These are phyloP conservation scores for Fraxinus cuspidata DNA, from an alignment of 257 asterid species.

Conservation along the genomic window DNA sequence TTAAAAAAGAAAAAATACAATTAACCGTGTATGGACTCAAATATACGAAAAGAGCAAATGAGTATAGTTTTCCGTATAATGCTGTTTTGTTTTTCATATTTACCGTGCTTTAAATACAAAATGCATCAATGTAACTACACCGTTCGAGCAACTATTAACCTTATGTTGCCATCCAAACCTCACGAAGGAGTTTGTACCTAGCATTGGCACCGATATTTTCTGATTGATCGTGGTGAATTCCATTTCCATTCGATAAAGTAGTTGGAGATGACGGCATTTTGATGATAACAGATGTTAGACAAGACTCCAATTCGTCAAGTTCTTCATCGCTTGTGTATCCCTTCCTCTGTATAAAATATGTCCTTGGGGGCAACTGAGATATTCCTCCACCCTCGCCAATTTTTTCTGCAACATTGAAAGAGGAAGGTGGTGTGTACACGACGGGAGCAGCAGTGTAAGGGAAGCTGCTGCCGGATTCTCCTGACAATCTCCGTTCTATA, in stretches of 20 bases:
- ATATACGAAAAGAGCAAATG: slow-evolving; percentile 15
- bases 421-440: slow-evolving; percentile 61
- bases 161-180: slow-evolving; percentile 70
- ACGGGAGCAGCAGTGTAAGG: slow-evolving; percentile 77
- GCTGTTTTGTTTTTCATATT: slow-evolving; percentile 22
- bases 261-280: slow-evolving; percentile 46
- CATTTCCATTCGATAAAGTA: slow-evolving; percentile 26
- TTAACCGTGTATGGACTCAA: neutral
- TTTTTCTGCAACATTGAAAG: slow-evolving; percentile 57
- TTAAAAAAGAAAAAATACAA: neutral
- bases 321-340: slow-evolving; percentile 95
- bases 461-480: slow-evolving; percentile 52
- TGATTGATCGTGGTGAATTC: slow-evolving; percentile 25
- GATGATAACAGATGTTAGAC: slow-evolving; percentile 50
- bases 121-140: slow-evolving; percentile 16
- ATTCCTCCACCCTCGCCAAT: slow-evolving; percentile 53
- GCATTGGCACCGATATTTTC: slow-evolving; percentile 41
- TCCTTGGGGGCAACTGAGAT: slow-evolving; percentile 48
- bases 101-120: neutral
- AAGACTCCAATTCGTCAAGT: slow-evolving; percentile 74
- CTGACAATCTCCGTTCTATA: slow-evolving; percentile 56
- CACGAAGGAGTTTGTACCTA: slow-evolving; percentile 87
- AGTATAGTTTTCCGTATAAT: slow-evolving; percentile 3
- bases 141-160: slow-evolving; percentile 11
- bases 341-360: slow-evolving; percentile 77